Conservation (phyloP, 1,284 basidiomycete genomes). For the Rhodotorula sp. region DNA sequence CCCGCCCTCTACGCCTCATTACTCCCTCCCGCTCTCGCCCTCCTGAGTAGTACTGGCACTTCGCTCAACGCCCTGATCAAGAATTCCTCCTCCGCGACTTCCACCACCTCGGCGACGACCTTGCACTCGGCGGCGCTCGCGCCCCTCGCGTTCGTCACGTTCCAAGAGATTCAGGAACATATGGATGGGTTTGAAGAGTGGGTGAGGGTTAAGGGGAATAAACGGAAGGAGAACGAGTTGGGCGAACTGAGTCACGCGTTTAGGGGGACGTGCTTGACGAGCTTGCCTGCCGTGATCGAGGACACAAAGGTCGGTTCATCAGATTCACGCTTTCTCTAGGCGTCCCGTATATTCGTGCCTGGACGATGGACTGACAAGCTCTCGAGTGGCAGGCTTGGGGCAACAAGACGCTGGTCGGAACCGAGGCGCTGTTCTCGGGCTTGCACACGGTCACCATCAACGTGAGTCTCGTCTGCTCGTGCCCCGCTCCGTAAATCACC, state of each 20-base stretch:
- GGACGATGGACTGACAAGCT: neutral
- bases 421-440: conserved; percentile 36
- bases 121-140: conserved; percentile 37
- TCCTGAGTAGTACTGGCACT: conserved; percentile 40
- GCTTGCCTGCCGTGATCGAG: conserved; percentile 45
- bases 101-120: neutral
- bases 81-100: conserved; percentile 21
- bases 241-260: conserved; percentile 45
- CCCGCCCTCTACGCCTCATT: conserved; percentile 36
- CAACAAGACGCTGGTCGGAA: conserved; percentile 30
- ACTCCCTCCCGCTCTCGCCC: conserved; percentile 38
- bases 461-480: conserved; percentile 15
- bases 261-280: conserved; percentile 44
- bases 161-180: conserved; percentile 40
- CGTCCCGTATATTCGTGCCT: neutral
- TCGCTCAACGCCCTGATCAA: conserved; percentile 44
- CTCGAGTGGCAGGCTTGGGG: conserved; percentile 34
- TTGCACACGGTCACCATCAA: conserved; percentile 41
- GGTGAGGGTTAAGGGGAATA: conserved; percentile 35
- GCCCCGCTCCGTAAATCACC: neutral
- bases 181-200: conserved; percentile 43
- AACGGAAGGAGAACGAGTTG: conserved; percentile 47
- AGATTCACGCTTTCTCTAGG: neutral
- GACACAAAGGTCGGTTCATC: conserved; percentile 39
- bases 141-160: conserved; percentile 43